Percentiles rank a stretch among this genome's conserved stretches.
phyloP scores from a whole-genome alignment of 345 rosid genomes.

The Eucalyptus polyanthemos region DNA sequence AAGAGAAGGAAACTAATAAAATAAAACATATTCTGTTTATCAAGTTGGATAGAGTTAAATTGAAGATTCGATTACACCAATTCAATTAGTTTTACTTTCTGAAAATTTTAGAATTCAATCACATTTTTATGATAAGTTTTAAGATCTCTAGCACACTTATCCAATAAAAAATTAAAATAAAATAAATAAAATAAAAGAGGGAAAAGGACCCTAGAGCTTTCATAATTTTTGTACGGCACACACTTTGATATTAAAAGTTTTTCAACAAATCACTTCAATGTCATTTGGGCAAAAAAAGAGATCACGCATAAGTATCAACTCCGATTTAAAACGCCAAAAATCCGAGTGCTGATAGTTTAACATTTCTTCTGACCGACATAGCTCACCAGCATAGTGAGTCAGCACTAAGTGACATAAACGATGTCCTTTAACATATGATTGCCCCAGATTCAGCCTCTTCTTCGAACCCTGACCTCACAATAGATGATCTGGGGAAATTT shows the following conservation, averaged over 20 bases:
- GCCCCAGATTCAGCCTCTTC: background rate
- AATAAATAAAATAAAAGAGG: too few species aligned
- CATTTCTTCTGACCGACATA: background rate
- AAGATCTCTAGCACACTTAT: background rate
- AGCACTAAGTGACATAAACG: background rate
- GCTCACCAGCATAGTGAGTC: background rate
- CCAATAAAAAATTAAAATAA: background rate
- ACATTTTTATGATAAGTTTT: fast-evolving
- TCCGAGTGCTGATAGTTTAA: background rate
- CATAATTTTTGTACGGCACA: background rate
- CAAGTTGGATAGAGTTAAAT: background rate
- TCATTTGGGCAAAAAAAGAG: background rate
- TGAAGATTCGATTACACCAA: background rate
- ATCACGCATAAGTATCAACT: background rate
- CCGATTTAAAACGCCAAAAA: background rate
- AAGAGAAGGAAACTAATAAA: background rate
- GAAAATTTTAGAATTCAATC: background rate
- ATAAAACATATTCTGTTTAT: background rate
- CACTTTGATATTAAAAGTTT: background rate
- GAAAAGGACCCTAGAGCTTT: background rate
- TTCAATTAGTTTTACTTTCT: background rate
- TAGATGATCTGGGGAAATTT: background rate
- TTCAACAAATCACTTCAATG: background rate
- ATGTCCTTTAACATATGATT: background rate
- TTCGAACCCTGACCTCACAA: background rate